phyloP scores from a whole-genome alignment of 306 rosid species.

The Cicer chorassanicum region DNA sequence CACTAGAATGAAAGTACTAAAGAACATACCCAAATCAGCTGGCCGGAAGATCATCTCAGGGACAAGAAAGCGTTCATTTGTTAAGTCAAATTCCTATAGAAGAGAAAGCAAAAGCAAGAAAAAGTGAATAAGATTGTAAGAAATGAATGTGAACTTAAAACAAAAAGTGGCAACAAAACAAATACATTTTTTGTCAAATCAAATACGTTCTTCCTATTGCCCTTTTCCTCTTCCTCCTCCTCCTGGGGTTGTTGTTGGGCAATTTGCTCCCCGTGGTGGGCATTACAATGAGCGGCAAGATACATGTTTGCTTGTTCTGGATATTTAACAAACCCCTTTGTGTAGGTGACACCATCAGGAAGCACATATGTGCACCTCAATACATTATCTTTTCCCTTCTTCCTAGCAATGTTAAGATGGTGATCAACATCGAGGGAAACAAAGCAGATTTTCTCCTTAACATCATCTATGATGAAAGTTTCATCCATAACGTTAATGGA shows the following conservation, averaged over 20 bases:
- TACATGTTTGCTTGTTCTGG: slow-evolving; percentile 69
- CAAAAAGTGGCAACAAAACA: slow-evolving; percentile 2
- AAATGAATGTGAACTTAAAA: not conserved
- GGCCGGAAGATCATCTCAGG: slow-evolving; percentile 98
- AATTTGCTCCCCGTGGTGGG: slow-evolving; percentile 18
- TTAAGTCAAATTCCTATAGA: slow-evolving; percentile 84
- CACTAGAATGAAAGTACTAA: slow-evolving; percentile 10
- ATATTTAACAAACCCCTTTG: slow-evolving; percentile 79
- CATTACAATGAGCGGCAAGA: slow-evolving; percentile 49
- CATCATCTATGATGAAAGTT: slow-evolving; percentile 83
- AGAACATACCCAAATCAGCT: slow-evolving; percentile 78
- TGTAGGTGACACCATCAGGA: slow-evolving; percentile 81
- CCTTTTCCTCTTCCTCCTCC: slow-evolving; percentile 22
- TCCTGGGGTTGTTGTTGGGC: slow-evolving; percentile 53
- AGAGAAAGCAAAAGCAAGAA: slow-evolving; percentile 18
- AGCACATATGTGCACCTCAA: slow-evolving; percentile 84
- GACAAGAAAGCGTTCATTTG: slow-evolving; percentile 93
- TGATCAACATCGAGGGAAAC: slow-evolving; percentile 75
- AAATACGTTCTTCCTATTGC: slow-evolving; percentile 49
- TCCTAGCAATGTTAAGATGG: slow-evolving; percentile 78
- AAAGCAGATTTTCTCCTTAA: slow-evolving; percentile 92
- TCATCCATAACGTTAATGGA: slow-evolving; percentile 91
- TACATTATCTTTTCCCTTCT: slow-evolving; percentile 66
- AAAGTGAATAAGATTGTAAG: not conserved
- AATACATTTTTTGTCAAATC: slow-evolving; percentile 82